phyloP scores from a whole-genome alignment of 1,284 basidiomycete species.

The Malassezia brasiliensis region DNA sequence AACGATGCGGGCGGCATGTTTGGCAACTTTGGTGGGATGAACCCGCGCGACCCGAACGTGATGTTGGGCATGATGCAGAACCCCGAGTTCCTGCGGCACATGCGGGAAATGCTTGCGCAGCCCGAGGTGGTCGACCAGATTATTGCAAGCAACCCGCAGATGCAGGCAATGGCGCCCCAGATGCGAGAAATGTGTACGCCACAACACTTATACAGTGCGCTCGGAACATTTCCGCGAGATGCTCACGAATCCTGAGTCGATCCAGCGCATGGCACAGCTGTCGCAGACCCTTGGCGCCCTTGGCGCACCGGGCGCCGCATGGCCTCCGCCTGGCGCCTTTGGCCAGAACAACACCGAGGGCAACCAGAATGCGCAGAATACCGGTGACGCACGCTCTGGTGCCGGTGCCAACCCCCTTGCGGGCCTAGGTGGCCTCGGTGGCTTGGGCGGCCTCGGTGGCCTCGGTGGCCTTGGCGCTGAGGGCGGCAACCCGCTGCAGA shows the following conservation, averaged over 20 bases:
- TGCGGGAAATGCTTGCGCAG: conserved; percentile 37
- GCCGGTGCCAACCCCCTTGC: conserved; percentile 8
- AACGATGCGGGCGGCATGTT: conserved; percentile 36
- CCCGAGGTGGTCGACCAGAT: conserved; percentile 46
- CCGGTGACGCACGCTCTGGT: conserved; percentile 7
- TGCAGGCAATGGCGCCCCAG: conserved; percentile 37
- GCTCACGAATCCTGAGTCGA: conserved; percentile 41
- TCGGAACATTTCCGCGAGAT: conserved; percentile 40
- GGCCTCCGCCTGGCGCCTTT: conserved; percentile 35
- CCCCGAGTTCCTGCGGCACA: conserved; percentile 37
- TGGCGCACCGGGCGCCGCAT: conserved; percentile 19
- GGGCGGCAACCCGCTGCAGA: conserved; percentile 19
- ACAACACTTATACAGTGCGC: conserved; percentile 19
- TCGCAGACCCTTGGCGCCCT: conserved; percentile 30
- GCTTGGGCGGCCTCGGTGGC: conserved; percentile 11
- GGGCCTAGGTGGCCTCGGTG: conserved; percentile 10
- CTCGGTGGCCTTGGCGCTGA: neutral
- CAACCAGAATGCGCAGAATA: neutral
- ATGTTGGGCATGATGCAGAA: conserved; percentile 43
- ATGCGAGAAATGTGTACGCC: conserved; percentile 31
- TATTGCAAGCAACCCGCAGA: conserved; percentile 40
- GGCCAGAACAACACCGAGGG: conserved; percentile 6
- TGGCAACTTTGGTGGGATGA: conserved; percentile 36
- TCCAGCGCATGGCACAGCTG: conserved; percentile 39
- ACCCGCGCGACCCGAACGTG: conserved; percentile 44